These are phyloP conservation scores for Trichopus zeylanicus DNA, from an alignment of 116 monocot genomes.

Conservation along the genomic window DNA sequence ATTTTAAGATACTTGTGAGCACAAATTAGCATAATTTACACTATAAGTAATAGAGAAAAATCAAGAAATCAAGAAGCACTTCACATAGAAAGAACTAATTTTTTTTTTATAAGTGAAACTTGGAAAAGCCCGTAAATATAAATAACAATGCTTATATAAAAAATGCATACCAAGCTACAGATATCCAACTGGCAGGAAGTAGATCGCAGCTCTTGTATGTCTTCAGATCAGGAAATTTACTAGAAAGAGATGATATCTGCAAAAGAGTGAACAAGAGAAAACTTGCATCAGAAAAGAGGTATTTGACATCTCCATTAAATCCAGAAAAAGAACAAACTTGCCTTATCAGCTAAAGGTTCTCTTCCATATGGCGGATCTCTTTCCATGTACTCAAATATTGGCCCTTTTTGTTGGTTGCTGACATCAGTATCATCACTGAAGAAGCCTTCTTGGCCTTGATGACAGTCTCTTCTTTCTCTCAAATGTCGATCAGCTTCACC, in stretches of 20 bases:
- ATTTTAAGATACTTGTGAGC: conserved; percentile 4
- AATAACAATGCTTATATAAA: neutral
- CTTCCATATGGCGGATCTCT: conserved; percentile 44
- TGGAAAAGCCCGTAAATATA: no score
- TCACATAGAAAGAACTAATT: no score
- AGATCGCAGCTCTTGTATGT: conserved; percentile 63
- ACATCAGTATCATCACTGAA: conserved; percentile 25
- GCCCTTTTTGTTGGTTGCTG: conserved; percentile 9
- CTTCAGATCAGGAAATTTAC: conserved; percentile 50
- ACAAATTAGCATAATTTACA: neutral
- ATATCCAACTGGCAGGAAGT: conserved; percentile 61
- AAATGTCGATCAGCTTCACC: conserved; percentile 12
- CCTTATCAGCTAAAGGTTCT: conserved; percentile 61
- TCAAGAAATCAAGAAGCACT: neutral
- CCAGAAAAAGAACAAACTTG: neutral
- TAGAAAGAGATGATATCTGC: conserved; percentile 42
- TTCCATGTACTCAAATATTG: conserved; percentile 56
- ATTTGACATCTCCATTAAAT: neutral
- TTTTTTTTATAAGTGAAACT: no score
- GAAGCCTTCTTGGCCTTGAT: conserved; percentile 20
- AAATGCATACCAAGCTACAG: conserved; percentile 60
- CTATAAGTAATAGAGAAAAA: neutral
- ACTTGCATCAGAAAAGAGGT: neutral
- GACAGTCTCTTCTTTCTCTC: conserved; percentile 13
- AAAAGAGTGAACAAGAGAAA: neutral